phyloP scores from a whole-genome alignment of 129 eudicot species.

The Glebionis coronaria region DNA sequence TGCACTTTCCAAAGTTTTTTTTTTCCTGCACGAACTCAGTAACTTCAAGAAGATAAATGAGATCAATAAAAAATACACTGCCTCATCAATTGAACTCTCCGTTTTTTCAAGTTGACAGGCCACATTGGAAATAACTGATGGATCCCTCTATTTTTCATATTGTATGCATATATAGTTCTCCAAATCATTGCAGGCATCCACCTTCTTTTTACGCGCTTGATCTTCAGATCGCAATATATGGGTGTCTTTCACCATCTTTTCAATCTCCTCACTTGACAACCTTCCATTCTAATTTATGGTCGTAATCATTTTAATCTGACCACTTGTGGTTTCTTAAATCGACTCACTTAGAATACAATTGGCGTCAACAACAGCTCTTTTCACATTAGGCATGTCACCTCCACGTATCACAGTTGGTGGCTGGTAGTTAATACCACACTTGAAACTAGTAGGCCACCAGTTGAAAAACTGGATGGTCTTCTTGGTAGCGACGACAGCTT shows the following conservation, averaged over 20 bases:
- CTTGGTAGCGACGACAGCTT: too few species aligned
- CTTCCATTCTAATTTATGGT: constrained; percentile 8
- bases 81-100: constrained; percentile 3
- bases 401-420: too few species aligned
- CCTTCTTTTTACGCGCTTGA: constrained; percentile 20
- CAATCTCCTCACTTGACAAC: too few species aligned
- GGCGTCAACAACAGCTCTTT: too few species aligned
- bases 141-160: constrained; percentile 8
- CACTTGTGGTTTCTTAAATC: constrained; percentile 8
- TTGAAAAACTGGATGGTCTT: too few species aligned
- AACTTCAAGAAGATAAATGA: background rate
- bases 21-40: constrained; percentile 6
- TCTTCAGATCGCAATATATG: constrained; percentile 7
- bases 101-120: background rate
- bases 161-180: constrained; percentile 20
- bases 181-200: constrained; percentile 13
- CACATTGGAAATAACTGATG: background rate
- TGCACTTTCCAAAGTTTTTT: constrained; percentile 5
- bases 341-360: constrained; percentile 20
- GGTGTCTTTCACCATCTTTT: constrained; percentile 25
- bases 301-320: constrained; percentile 18
- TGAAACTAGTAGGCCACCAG: too few species aligned
- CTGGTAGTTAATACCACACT: too few species aligned
- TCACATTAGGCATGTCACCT: too few species aligned
- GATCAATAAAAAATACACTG: constrained; percentile 14